Conservation (phyloP, 1,284 basidiomycete genomes). For the Trichosporon ovoides region DNA sequence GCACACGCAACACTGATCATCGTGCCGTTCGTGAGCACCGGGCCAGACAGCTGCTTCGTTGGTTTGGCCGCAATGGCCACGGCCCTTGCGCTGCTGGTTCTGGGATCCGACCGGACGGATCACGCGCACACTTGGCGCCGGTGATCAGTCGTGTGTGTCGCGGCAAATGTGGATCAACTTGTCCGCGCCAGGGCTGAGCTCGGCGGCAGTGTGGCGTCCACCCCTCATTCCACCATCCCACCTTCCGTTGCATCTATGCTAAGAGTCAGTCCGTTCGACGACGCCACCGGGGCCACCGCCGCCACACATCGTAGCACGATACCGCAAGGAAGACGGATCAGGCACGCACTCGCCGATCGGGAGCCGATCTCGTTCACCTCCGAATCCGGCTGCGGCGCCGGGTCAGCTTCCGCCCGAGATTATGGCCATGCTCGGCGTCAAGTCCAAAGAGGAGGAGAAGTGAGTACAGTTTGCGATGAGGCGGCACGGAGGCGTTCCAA, state of each 20-base stretch:
- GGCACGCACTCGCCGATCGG: neutral
- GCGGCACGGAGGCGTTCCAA: too few species aligned
- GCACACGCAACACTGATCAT: neutral
- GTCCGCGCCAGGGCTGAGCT: too few species aligned
- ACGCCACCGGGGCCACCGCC: slow-evolving; percentile 20
- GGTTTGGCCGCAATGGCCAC: neutral
- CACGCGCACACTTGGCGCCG: too few species aligned
- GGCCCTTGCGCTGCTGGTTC: too few species aligned
- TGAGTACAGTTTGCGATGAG: slow-evolving; percentile 1
- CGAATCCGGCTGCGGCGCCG: neutral
- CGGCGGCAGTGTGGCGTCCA: too few species aligned
- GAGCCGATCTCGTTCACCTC: neutral
- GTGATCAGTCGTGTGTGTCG: too few species aligned
- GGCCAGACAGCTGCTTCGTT: neutral
- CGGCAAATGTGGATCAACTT: too few species aligned
- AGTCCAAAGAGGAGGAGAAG: slow-evolving; percentile 17
- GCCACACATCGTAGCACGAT: slow-evolving; percentile 17
- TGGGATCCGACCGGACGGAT: too few species aligned
- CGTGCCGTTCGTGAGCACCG: neutral
- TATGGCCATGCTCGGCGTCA: slow-evolving; percentile 39
- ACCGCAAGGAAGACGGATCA: neutral
- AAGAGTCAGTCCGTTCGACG: slow-evolving; percentile 21
- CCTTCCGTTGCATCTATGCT: slow-evolving; percentile 8
- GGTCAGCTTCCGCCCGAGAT: slow-evolving; percentile 39
- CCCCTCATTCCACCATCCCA: neutral